phyloP scores from a whole-genome alignment of 768 basidiomycete species.

The Pleurotus djamor region DNA sequence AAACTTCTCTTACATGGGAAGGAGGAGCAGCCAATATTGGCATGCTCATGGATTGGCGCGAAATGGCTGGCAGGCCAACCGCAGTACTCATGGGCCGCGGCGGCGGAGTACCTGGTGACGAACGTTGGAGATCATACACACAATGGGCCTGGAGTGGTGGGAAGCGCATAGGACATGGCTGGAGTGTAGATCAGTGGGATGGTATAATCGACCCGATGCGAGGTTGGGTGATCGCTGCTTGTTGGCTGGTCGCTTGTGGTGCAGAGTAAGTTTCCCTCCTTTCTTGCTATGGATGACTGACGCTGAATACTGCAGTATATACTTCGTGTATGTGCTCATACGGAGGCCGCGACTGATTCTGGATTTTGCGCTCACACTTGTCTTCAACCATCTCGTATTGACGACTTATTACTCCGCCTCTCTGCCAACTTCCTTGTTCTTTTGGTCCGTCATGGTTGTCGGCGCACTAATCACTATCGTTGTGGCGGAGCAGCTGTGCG shows the following conservation, averaged over 20 bases:
- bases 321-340: conserved; percentile 84
- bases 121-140: conserved; percentile 62
- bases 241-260: conserved; percentile 81
- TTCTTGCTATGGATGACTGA: conserved; percentile 1
- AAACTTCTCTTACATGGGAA: conserved; percentile 66
- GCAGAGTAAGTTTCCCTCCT: conserved; percentile 68
- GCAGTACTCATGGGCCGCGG: conserved; percentile 24
- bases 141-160: conserved; percentile 79
- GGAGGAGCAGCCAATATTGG: conserved; percentile 81
- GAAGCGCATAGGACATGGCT: conserved; percentile 64
- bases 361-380: conserved; percentile 89
- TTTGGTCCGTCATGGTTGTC: conserved; percentile 78
- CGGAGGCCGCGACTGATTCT: conserved; percentile 92
- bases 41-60: conserved; percentile 93
- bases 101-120: conserved; percentile 58
- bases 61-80: conserved; percentile 86
- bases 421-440: conserved; percentile 88
- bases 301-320: conserved; percentile 40
- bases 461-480: conserved; percentile 76
- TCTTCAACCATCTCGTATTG: conserved; percentile 89
- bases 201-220: conserved; percentile 74
- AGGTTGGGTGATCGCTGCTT: conserved; percentile 88
- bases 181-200: conserved; percentile 55
- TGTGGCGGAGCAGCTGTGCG: conserved; percentile 88
- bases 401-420: conserved; percentile 89